Percentiles rank a stretch among this genome's conserved stretches.
These are phyloP conservation scores for Ilyonectria sp. DNA, from an alignment of 2,329 filamentous ascomycete species.

Conservation along the genomic window DNA sequence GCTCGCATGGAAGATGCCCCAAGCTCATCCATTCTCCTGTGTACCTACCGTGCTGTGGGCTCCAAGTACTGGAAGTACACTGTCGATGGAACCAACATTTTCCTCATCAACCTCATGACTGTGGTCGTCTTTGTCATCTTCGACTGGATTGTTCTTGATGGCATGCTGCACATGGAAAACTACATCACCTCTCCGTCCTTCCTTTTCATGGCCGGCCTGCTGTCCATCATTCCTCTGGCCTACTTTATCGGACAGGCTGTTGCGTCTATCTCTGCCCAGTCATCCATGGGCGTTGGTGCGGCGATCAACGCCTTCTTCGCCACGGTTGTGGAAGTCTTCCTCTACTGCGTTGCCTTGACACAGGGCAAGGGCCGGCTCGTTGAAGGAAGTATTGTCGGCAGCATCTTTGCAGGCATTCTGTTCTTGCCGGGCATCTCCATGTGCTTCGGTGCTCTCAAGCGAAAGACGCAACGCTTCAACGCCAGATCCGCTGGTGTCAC, in stretches of 20 bases:
- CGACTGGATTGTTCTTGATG: conserved; percentile 87
- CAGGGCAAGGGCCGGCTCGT: conserved; percentile 95
- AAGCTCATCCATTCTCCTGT: conserved; percentile 90
- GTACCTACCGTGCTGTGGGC: conserved; percentile 96
- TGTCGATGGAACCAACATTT: conserved; percentile 97
- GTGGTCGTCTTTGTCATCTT: conserved; percentile 96
- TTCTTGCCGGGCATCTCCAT: conserved; percentile 96
- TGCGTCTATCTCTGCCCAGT: conserved; percentile 97
- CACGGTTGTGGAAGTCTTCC: conserved; percentile 95
- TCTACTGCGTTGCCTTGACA: conserved; percentile 94
- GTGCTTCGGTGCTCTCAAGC: conserved; percentile 98
- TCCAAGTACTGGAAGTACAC: conserved; percentile 99
- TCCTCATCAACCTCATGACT: conserved; percentile 96
- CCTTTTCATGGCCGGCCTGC: conserved; percentile 85
- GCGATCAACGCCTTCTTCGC: conserved; percentile 99
- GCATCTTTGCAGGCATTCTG: conserved; percentile 96
- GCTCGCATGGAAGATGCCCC: conserved; percentile 79
- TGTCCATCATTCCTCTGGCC: conserved; percentile 95
- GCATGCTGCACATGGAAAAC: conserved; percentile 77
- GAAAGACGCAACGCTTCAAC: conserved; percentile 99
- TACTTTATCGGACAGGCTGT: conserved; percentile 99
- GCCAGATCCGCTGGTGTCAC: conserved; percentile 96
- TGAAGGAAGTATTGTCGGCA: conserved; percentile 96
- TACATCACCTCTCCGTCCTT: conserved; percentile 87
- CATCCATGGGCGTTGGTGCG: conserved; percentile 96